phyloP scores from a whole-genome alignment of 176 grass and related monocot species.

The Tillandsia leiboldiana region DNA sequence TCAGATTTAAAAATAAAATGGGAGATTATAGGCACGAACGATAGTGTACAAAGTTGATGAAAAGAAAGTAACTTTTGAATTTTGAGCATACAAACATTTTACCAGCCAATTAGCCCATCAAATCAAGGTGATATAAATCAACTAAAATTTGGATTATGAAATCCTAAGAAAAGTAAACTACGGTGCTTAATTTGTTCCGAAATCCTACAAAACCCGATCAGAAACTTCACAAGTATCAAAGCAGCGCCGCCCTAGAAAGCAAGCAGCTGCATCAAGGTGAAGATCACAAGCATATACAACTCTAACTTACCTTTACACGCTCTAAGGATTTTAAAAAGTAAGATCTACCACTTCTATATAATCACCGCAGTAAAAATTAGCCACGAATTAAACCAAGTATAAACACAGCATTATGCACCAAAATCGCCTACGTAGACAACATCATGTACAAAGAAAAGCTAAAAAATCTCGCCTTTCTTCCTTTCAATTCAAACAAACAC shows the following conservation, averaged over 20 bases:
- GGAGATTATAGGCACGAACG: too few relatives aligned
- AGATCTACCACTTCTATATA: not conserved
- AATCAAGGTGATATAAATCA: not conserved
- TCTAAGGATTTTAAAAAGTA: not conserved
- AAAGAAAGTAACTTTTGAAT: too few relatives aligned
- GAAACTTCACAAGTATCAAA: too few relatives aligned
- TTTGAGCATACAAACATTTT: not conserved
- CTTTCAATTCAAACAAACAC: too few relatives aligned
- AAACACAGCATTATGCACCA: not conserved
- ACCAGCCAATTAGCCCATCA: not conserved
- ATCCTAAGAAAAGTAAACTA: not conserved
- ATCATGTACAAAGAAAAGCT: not conserved
- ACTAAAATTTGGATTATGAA: not conserved
- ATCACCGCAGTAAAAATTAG: not conserved
- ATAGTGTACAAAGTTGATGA: too few relatives aligned
- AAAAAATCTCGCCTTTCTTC: too few relatives aligned
- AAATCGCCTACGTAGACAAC: not conserved
- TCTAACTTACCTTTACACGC: not conserved
- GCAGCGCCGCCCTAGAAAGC: too few relatives aligned
- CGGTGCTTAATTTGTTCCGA: not conserved
- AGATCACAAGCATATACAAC: not conserved
- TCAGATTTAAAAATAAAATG: too few relatives aligned
- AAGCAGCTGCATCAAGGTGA: not conserved
- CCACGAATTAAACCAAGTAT: not conserved
- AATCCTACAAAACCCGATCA: too few relatives aligned